Evolutionary conservation across 305 asterid species (phyloP), one percentile per base, ranked within the genome.

Genomic region (Fraxinus nigra): DNA sequence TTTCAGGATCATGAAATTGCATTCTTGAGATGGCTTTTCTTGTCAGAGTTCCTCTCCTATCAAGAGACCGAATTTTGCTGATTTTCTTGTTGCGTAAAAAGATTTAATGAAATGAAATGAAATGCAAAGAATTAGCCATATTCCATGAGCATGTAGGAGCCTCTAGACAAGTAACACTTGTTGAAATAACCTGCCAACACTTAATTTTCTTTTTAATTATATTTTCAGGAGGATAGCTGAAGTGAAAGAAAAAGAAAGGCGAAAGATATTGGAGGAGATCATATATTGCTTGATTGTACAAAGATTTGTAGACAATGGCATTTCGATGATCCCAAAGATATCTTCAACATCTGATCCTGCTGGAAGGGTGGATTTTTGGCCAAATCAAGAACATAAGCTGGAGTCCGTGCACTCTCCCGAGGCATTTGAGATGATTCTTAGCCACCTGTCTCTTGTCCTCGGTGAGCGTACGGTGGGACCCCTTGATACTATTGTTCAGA

Each of bases 381-480:
- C 98, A 54, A 89, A 92, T 84, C 99, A 95, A 90, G 99, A 95
- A 80, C 85, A 89, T 74, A 87, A 89, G 90, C 90, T 95, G 81
- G 97, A 92, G 87, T 87, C 94, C 2, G 95, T 94, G 79, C 98
- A 94, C 91, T 95, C 99, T 43, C 87, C 92, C 3, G 99, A 95
- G 87, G 99, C 97, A 82, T 95, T 91, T 35, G 99, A 95, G 88
- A 95, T 95, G 99, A 89, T 95, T 79, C 75, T 89, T 63, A 91
- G 94, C 87, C 99, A 95, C 89, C 88, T 95, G 4, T 70, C 99
- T 56, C 92, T 95, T 26, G 93, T 95, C 69, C 95, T 94, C n/a
- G 98, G 98, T 43, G 97, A 90, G 82, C 91, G 97, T 56, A 89
- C 74, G 16, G 90, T 92, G 28, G 97, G 92, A 10, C 97, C 97